Base-by-base conservation (phyloP, 1,284 basidiomycete species). In the Salmacisia buchloeana region DNA sequence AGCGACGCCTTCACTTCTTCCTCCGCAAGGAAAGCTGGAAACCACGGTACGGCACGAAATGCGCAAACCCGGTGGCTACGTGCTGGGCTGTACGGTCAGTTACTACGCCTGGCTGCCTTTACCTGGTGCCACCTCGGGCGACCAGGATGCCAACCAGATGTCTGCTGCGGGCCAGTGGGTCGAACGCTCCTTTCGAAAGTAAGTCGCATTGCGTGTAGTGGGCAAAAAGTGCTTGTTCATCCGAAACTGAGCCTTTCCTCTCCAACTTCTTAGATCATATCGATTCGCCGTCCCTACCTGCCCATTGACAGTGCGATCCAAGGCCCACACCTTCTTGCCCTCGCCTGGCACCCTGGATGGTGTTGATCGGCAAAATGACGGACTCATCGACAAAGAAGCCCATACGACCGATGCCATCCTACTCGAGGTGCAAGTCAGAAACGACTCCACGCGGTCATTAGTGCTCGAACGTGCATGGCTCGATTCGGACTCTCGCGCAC, bases 361-460 rank as follows among this genome's bases (percentile, higher is more conserved):
- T n/a, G n/a, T n/a, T n/a, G n/a, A n/a, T n/a, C n/a, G n/a, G n/a
- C n/a, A n/a, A n/a, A n/a, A n/a, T n/a, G n/a, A n/a, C n/a, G n/a
- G n/a, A n/a, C n/a, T n/a, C n/a, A n/a, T n/a, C n/a, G n/a, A n/a
- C n/a, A n/a, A n/a, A n/a, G 68, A 72, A 1, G n/a, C 38, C 0
- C 9, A 18, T 2, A 63, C 71, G 13, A 61, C 73, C 9, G 33
- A 65, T 27, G 67, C 62, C 21, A 63, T 78, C n/a, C 70, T 72
- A 33, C 65, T 80, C 49, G 78, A 80, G 46, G 77, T 79, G 2
- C 78, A 79, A 46, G 69, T 80, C 2, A 72, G 75, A 35, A 80
- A 80, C 58, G 69, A 71, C 5, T 68, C 63, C 43, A 63, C 68
- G 2, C 49, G 43, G 0, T 29, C 64, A 2, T 60, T 79, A 31